phyloP scores from a whole-genome alignment of 176 grass and related monocot species.

The Avena sativa region DNA sequence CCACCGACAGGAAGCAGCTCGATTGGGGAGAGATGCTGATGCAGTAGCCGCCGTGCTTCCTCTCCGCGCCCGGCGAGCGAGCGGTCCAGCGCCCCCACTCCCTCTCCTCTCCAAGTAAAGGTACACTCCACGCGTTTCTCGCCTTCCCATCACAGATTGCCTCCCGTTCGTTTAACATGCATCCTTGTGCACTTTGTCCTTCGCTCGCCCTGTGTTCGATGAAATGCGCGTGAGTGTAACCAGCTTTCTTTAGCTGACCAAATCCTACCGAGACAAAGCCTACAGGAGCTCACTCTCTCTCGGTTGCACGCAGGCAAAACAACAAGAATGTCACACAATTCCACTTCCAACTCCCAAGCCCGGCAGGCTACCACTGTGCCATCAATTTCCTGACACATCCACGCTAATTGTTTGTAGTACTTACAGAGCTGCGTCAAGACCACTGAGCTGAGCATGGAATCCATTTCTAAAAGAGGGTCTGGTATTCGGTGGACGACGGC shows the following conservation, averaged over 20 bases:
- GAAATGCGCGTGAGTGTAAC: slow-evolving; percentile 19
- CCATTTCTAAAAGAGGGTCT: too few species aligned
- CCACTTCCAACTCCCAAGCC: too few species aligned
- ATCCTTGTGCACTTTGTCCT: neutral
- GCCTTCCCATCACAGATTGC: neutral
- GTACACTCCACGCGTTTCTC: slow-evolving; percentile 16
- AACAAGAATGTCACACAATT: too few species aligned
- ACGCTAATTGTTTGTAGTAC: too few species aligned
- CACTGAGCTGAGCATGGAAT: too few species aligned
- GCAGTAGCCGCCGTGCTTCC: slow-evolving; percentile 77
- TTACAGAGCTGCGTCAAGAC: too few species aligned
- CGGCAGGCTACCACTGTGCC: too few species aligned
- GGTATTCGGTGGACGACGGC: too few species aligned
- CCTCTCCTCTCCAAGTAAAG: neutral
- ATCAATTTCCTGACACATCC: too few species aligned
- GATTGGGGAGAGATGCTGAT: slow-evolving; percentile 58
- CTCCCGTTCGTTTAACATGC: neutral
- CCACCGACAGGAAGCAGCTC: slow-evolving; percentile 78
- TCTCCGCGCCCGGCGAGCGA: slow-evolving; percentile 28
- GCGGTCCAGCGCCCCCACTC: slow-evolving; percentile 48
- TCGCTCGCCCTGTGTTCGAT: slow-evolving; percentile 9
- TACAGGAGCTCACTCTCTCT: neutral
- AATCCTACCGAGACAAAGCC: slow-evolving; percentile 12
- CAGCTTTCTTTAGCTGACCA: neutral
- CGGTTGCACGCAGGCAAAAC: neutral